Evolutionary conservation across 768 basidiomycete species (phyloP).

Genomic region (Lactifluus hygrophoroides): DNA sequence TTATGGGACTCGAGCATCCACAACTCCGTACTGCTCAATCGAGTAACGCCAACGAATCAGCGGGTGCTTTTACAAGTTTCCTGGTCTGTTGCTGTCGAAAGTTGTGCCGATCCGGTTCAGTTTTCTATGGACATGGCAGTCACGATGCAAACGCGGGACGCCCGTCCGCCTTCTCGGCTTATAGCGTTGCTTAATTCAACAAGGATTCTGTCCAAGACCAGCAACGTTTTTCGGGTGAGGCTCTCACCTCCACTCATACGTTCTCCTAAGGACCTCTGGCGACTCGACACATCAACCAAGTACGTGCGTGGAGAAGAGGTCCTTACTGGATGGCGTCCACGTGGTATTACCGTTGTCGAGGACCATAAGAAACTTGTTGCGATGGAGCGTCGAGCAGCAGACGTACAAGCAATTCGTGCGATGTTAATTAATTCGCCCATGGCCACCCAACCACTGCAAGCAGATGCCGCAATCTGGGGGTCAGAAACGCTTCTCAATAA

Average conservation of each 20-base stretch:
- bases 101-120: conserved; percentile 75
- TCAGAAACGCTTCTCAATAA: conserved; percentile 56
- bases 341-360: conserved; percentile 82
- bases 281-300: conserved; percentile 89
- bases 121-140: conserved; percentile 86
- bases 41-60: conserved; percentile 69
- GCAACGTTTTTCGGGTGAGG: conserved; percentile 74
- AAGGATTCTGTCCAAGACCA: conserved; percentile 70
- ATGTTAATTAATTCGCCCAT: conserved; percentile 51
- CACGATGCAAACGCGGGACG: conserved; percentile 75
- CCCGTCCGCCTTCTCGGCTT: conserved; percentile 72
- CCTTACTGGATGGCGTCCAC: conserved; percentile 75
- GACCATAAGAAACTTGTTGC: conserved; percentile 70
- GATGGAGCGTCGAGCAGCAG: conserved; percentile 69
- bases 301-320: conserved; percentile 91
- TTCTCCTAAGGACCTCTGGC: conserved; percentile 85
- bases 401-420: conserved; percentile 83
- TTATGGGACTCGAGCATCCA: conserved; percentile 94
- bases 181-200: conserved; percentile 68
- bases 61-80: conserved; percentile 70
- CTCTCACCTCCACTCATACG: conserved; percentile 80
- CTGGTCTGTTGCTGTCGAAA: conserved; percentile 77
- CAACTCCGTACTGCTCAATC: conserved; percentile 77
- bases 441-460: conserved; percentile 36
- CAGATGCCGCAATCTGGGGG: conserved; percentile 56